These are phyloP conservation scores for Filosporella fistucella DNA, from an alignment of 495 filamentous ascomycete genomes.

Conservation along the genomic window DNA sequence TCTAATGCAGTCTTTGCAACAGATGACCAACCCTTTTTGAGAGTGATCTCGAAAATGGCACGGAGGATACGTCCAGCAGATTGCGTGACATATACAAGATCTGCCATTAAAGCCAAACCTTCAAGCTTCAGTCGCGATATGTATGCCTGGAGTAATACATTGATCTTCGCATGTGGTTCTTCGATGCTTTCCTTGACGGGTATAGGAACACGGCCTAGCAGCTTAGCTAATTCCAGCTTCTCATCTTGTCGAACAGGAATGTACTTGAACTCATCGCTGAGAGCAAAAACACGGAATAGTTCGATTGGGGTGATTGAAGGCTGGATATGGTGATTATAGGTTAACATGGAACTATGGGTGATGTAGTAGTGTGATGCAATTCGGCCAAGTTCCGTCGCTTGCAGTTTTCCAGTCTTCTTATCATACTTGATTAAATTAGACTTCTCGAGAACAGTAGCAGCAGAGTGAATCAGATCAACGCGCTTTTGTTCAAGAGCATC, in stretches of 20 bases:
- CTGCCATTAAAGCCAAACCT: conserved; percentile 92
- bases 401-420: conserved; percentile 83
- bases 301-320: conserved; percentile 88
- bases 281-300: conserved; percentile 93
- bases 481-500: conserved; percentile 90
- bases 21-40: conserved; percentile 94
- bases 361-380: conserved; percentile 99
- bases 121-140: conserved; percentile 94
- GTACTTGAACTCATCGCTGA: conserved; percentile 98
- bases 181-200: conserved; percentile 98
- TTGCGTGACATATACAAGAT: conserved; percentile 98
- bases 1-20: conserved; percentile 91
- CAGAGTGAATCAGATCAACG: conserved; percentile 93
- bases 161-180: conserved; percentile 97
- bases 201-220: conserved; percentile 84
- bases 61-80: conserved; percentile 94
- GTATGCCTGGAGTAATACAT: conserved; percentile 95
- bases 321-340: conserved; percentile 93
- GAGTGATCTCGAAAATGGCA: conserved; percentile 91
- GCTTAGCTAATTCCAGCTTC: conserved; percentile 90
- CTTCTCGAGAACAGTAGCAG: conserved; percentile 81
- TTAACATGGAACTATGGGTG: conserved; percentile 90
- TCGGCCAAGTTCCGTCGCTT: conserved; percentile 88
- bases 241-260: conserved; percentile 97
- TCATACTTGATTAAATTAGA: conserved; percentile 92